Base-by-base conservation (phyloP, 805 yeast genomes). In the Yamadazyma kitorensis region DNA sequence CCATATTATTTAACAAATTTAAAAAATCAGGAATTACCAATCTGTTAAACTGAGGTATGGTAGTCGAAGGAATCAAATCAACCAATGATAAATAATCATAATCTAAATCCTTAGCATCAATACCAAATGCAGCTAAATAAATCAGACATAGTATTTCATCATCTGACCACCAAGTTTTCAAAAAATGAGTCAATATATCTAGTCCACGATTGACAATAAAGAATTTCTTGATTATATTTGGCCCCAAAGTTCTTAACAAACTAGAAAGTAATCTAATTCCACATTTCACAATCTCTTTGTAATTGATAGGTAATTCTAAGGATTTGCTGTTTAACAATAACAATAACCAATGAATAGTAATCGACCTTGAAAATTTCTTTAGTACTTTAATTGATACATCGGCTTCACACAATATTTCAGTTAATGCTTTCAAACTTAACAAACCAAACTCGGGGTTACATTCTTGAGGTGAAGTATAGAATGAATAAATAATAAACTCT, bases 321-420 rank as follows among this genome's bases (percentile, higher is more conserved):
- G 37, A 31, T 13, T 65, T 65, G 33, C 44, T 54, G 17, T 74
- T 57, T 9, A 83, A 50, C 10, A 83, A 51, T 8, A 84, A 57
- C 7, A 84, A 48, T 3, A 75, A 60, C 83, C 89, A 80, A 48
- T 81, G 82, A 5, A 80, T 67, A 1, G 86, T 74, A 2, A 85
- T 64, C 0, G 81, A 64, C 29, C 78, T 70, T 2, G 68, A 72
- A 46, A 57, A 69, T 46, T 56, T 71, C 51, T 56, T 73, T 52
- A 62, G 57, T 28, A 52, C 57, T 37, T 63, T 66, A 5, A 63
- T 49, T 0, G 68, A 52, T 0, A 64, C 54, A 8, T 54, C 52
- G 17, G 71, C 49, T 24, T 72, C 75, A 44, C 69, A 64, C 5
- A 64, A 36, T n/a, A 41, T 70, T 45, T 24, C 72, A 38, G 52